A percentile compares a stretch with the other conserved stretches of the same genome.
Evolutionary conservation across 345 rosid species (phyloP).

Genomic region (Sisymbrium irio): DNA sequence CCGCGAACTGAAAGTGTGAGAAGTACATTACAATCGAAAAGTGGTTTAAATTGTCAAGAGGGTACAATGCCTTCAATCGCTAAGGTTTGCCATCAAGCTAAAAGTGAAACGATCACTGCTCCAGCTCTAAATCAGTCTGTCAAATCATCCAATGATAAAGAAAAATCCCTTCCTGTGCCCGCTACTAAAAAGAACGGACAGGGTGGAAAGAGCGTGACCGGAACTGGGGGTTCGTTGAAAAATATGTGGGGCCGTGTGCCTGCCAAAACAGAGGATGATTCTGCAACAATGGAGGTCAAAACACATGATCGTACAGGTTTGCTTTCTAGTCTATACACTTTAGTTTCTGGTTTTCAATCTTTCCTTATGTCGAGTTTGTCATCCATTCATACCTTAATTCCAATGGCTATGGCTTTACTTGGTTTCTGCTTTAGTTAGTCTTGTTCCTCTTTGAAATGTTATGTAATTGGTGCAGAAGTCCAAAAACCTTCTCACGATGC

Average conservation of each 20-base stretch:
- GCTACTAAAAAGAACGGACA: constrained; percentile 46
- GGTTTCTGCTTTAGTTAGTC: constrained; percentile 8
- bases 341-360: not conserved
- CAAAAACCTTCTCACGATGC: constrained; percentile 44
- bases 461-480: constrained; percentile 53
- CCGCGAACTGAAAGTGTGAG: constrained; percentile 35
- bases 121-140: constrained; percentile 36
- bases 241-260: constrained; percentile 79
- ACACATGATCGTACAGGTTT: constrained; percentile 40
- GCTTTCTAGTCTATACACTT: constrained; percentile 21
- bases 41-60: constrained; percentile 29
- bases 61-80: constrained; percentile 28
- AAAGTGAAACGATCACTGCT: constrained; percentile 33
- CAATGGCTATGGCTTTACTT: not conserved
- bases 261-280: constrained; percentile 48
- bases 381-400: not conserved
- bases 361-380: not conserved
- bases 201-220: constrained; percentile 42
- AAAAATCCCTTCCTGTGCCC: constrained; percentile 38
- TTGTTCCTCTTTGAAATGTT: constrained; percentile 14
- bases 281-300: constrained; percentile 32
- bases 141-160: constrained; percentile 45
- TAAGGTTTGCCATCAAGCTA: constrained; percentile 39
- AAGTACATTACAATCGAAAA: constrained; percentile 36
- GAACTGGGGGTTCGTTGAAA: constrained; percentile 54